phyloP scores from a whole-genome alignment of 805 yeast genomes.

The Schwanniomyces polymorphus region DNA sequence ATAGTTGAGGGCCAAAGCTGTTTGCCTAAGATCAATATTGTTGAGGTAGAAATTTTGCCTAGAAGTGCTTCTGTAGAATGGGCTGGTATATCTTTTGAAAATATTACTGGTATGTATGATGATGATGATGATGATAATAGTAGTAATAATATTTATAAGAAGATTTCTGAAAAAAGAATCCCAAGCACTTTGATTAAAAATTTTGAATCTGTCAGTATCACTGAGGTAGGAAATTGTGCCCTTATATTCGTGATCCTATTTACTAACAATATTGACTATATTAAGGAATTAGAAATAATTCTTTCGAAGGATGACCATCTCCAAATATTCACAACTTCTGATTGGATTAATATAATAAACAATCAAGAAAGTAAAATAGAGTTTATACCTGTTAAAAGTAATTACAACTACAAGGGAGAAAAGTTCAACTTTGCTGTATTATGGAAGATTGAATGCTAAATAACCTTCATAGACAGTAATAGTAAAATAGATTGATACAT shows the following conservation, averaged over 20 bases:
- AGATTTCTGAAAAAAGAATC: not conserved
- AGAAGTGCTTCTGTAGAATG: constrained; percentile 68
- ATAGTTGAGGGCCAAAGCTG: constrained; percentile 15
- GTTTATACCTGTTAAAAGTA: constrained; percentile 4
- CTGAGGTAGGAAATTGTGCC: constrained; percentile 8
- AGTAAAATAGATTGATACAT: not conserved
- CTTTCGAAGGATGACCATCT: constrained; percentile 4
- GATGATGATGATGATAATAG: constrained; percentile 44
- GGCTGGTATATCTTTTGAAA: constrained; percentile 61
- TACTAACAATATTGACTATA: constrained; percentile 10
- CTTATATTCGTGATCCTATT: constrained; percentile 11
- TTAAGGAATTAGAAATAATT: constrained; percentile 7
- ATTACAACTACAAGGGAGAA: constrained; percentile 1
- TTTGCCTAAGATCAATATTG: constrained; percentile 42
- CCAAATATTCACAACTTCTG: constrained; percentile 8
- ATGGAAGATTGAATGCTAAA: constrained; percentile 14
- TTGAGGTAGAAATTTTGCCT: constrained; percentile 60
- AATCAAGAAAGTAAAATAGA: not conserved
- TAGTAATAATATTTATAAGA: not conserved
- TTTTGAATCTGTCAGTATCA: constrained; percentile 12
- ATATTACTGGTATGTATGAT: constrained; percentile 32
- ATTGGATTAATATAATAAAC: not conserved
- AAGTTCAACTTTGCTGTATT: constrained; percentile 13
- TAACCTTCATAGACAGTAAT: not conserved
- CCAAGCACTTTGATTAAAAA: not conserved